phyloP scores from a whole-genome alignment of 164 flowering plant species.

The Piper longum region DNA sequence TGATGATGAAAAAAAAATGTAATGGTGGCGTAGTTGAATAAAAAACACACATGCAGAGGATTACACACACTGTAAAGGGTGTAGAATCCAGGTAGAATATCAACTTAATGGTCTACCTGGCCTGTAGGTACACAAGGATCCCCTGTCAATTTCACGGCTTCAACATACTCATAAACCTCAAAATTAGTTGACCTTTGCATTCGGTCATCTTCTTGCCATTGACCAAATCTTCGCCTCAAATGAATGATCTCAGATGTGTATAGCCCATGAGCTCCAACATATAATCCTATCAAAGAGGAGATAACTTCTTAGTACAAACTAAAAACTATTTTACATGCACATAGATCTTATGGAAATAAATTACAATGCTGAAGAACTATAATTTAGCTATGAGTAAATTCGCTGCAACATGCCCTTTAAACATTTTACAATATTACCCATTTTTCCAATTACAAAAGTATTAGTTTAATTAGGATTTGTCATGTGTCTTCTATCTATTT shows the following conservation, averaged over 20 bases:
- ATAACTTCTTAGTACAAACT: background rate
- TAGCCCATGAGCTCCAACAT: conserved; percentile 78
- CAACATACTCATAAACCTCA: conserved; percentile 95
- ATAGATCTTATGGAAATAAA: too few species aligned
- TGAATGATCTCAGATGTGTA: conserved; percentile 83
- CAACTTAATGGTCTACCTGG: conserved; percentile 32
- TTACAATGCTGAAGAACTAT: too few species aligned
- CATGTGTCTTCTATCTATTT: too few species aligned
- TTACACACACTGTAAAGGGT: background rate
- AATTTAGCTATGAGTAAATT: too few species aligned
- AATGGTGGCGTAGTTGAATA: too few species aligned
- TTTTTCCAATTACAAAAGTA: too few species aligned
- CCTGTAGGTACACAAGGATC: conserved; percentile 96
- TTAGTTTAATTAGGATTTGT: too few species aligned
- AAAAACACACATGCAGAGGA: too few species aligned
- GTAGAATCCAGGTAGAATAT: background rate
- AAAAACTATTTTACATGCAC: too few species aligned
- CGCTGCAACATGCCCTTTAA: too few species aligned
- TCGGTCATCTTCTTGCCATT: conserved; percentile 63
- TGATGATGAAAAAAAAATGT: too few species aligned
- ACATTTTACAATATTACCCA: too few species aligned
- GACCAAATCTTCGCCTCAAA: conserved; percentile 65
- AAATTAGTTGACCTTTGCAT: conserved; percentile 30
- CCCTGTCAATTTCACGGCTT: conserved; percentile 85
- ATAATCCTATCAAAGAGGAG: conserved; percentile 42